These are phyloP conservation scores for Lycium barbarum DNA, from an alignment of 257 asterid genomes.

Conservation along the genomic window DNA sequence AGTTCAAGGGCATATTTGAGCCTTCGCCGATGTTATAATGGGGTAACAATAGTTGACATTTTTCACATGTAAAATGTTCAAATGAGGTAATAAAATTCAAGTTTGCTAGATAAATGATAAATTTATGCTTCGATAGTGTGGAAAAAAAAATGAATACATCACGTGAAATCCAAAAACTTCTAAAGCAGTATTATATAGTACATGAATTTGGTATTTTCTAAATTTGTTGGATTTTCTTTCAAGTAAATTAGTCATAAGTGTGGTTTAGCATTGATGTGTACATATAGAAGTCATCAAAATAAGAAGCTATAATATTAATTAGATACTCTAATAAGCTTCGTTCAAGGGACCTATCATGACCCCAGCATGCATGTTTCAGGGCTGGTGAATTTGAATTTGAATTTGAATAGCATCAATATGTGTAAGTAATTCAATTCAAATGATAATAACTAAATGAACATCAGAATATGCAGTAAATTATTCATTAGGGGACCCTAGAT, in stretches of 20 bases:
- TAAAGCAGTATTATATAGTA: neutral
- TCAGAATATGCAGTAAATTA: slow-evolving; percentile 24
- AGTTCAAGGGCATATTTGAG: too few species aligned
- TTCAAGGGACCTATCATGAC: too few species aligned
- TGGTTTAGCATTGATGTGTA: neutral
- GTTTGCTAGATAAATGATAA: too few species aligned
- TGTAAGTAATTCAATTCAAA: neutral
- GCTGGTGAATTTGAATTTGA: neutral
- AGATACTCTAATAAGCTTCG: too few species aligned
- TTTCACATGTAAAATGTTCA: neutral
- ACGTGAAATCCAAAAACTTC: neutral
- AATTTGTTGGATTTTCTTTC: neutral
- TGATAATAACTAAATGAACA: neutral
- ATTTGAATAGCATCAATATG: neutral
- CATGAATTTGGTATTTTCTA: neutral
- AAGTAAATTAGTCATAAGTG: too few species aligned
- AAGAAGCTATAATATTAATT: neutral
- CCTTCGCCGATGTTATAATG: too few species aligned
- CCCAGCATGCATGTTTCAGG: neutral
- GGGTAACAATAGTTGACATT: neutral
- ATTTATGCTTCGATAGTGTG: neutral
- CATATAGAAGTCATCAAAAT: neutral
- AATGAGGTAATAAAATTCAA: neutral
- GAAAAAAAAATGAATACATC: neutral
- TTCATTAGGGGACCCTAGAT: slow-evolving; percentile 32